A percentile compares a stretch with the other conserved stretches of the same genome.
Conservation (phyloP, 495 filamentous ascomycete genomes). For the Corynascus novoguineensis region DNA sequence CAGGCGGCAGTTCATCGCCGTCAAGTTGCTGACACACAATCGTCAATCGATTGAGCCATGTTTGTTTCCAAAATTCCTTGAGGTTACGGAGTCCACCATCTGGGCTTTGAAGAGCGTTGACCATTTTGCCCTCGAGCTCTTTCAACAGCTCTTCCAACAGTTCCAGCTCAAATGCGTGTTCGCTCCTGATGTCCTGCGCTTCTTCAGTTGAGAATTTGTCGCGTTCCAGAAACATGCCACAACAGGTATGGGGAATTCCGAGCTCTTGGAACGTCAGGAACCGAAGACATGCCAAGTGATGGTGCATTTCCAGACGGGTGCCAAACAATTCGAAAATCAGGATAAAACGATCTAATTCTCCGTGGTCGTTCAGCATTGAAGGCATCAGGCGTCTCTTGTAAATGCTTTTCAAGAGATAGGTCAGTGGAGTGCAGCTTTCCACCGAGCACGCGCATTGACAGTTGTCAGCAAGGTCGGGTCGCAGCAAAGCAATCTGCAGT, state of each 20-base stretch:
- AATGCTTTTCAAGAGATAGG: background rate
- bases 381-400: too few species aligned
- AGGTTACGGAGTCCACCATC: background rate
- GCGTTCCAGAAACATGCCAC: background rate
- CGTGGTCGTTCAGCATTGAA: too few species aligned
- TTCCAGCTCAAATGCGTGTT: background rate
- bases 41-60: background rate
- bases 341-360: too few species aligned
- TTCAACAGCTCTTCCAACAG: background rate
- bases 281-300: background rate
- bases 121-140: background rate
- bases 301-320: background rate
- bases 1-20: background rate
- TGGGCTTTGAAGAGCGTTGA: background rate
- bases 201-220: background rate
- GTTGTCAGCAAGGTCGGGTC: background rate
- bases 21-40: background rate
- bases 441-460: background rate
- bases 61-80: background rate
- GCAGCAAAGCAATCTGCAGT: background rate
- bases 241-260: background rate
- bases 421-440: background rate
- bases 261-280: background rate
- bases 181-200: background rate
- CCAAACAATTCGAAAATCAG: background rate